phyloP scores from a whole-genome alignment of 1,284 basidiomycete species.

The Puccinia polysora region DNA sequence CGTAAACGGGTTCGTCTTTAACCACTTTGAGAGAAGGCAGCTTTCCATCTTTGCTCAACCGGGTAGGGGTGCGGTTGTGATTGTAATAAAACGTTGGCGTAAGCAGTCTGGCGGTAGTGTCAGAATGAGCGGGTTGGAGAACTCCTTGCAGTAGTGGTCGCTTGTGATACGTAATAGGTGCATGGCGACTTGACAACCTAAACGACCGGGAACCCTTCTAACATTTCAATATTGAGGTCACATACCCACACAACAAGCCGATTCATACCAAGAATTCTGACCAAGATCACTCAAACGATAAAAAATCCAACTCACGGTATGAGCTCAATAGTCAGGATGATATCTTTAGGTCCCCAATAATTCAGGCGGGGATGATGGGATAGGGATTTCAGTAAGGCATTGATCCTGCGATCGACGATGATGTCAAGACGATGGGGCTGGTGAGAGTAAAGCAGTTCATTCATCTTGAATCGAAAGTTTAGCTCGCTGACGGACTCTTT shows the following conservation, averaged over 20 bases:
- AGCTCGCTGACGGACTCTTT: slow-evolving; percentile 7
- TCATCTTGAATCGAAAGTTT: slow-evolving; percentile 22
- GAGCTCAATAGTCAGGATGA: slow-evolving; percentile 19
- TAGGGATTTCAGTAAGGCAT: slow-evolving; percentile 9
- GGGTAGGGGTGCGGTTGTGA: slow-evolving; percentile 5
- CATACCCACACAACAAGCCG: too few relatives aligned
- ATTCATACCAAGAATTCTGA: too few relatives aligned
- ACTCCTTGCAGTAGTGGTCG: background rate
- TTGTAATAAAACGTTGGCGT: slow-evolving; percentile 30
- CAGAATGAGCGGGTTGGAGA: background rate
- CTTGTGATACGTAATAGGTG: slow-evolving; percentile 14
- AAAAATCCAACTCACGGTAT: slow-evolving; percentile 4
- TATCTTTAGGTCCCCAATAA: slow-evolving; percentile 11
- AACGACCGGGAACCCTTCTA: background rate
- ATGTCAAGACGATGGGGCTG: slow-evolving; percentile 6
- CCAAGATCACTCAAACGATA: too few relatives aligned
- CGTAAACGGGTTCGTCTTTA: slow-evolving; percentile 8
- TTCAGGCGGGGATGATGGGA: background rate
- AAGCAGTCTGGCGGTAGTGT: background rate
- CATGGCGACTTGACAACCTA: slow-evolving; percentile 23
- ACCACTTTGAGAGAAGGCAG: slow-evolving; percentile 17
- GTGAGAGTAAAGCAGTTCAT: slow-evolving; percentile 1
- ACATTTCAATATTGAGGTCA: background rate
- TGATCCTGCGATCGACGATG: slow-evolving; percentile 20
- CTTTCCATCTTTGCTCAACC: background rate